A percentile compares a stretch with the other conserved stretches of the same genome.
phyloP scores from a whole-genome alignment of 169 alveolate species.

The Cystoisospora suis region DNA sequence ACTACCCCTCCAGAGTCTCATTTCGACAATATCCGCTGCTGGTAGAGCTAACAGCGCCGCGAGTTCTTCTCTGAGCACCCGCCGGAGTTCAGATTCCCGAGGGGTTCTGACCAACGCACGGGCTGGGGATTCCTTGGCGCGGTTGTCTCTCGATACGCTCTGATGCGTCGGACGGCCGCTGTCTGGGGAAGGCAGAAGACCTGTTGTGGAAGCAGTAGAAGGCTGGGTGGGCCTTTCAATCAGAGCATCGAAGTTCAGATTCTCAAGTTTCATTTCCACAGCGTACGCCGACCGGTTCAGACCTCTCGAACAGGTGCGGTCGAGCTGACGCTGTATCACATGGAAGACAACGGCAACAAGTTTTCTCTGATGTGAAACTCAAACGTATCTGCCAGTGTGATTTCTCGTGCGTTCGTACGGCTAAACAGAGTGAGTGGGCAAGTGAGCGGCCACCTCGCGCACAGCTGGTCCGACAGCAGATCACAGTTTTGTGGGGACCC shows the following conservation, averaged over 20 bases:
- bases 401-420: too few relatives aligned
- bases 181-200: not conserved
- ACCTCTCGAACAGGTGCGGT: slow-evolving; percentile 66
- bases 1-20: slow-evolving; percentile 59
- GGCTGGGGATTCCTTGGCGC: not conserved
- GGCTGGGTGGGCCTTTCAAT: not conserved
- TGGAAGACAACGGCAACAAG: too few relatives aligned
- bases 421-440: too few relatives aligned
- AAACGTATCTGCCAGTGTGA: too few relatives aligned
- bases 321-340: slow-evolving; percentile 50
- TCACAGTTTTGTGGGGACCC: too few relatives aligned
- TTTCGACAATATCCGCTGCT: slow-evolving; percentile 51
- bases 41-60: slow-evolving; percentile 51
- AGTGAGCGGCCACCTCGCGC: too few relatives aligned
- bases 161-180: too few relatives aligned
- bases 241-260: slow-evolving; percentile 33
- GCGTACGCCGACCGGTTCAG: slow-evolving; percentile 52
- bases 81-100: not conserved
- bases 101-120: not conserved
- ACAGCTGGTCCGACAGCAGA: too few relatives aligned
- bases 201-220: not conserved
- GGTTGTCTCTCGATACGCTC: too few relatives aligned
- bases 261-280: slow-evolving; percentile 44
- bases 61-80: slow-evolving; percentile 48
- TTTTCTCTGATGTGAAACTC: too few relatives aligned